Conservation (phyloP, 371 early-diverging fungal species). For the Lichtheimia corymbifera region DNA sequence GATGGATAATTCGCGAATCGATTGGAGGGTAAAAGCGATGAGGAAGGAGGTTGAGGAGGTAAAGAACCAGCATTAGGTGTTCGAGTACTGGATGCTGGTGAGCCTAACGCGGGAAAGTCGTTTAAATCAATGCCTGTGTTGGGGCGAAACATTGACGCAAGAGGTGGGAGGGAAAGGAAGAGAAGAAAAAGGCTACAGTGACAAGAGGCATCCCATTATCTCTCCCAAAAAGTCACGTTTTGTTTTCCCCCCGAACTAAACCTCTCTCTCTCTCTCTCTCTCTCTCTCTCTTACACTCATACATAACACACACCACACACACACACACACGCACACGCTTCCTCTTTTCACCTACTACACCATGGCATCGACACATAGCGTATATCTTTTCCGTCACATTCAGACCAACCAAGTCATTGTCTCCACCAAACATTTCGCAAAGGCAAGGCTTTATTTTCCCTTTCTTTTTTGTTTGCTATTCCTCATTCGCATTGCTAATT, state of each 20-base stretch:
- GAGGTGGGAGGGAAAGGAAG: neutral
- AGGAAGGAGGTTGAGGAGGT: conserved; percentile 21
- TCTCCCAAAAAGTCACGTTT: neutral
- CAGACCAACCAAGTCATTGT: conserved; percentile 66
- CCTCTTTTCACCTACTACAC: neutral
- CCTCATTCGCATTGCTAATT: no score
- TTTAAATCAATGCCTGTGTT: conserved; percentile 50
- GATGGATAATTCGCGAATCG: conserved; percentile 49
- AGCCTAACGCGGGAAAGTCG: conserved; percentile 53
- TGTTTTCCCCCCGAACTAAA: neutral
- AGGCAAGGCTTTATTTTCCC: conserved; percentile 20
- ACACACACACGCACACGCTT: neutral
- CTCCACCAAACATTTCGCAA: conserved; percentile 39
- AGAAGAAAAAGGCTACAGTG: conserved; percentile 6
- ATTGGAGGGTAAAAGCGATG: conserved; percentile 25
- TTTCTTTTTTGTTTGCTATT: no score
- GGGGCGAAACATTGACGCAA: conserved; percentile 38
- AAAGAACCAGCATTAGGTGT: conserved; percentile 21
- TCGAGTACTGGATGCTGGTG: conserved; percentile 34
- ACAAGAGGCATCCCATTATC: neutral
- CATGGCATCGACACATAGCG: conserved; percentile 20
- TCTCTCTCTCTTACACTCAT: no score
- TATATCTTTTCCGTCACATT: conserved; percentile 62
- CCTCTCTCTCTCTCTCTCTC: no score
- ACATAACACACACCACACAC: neutral